Evolutionary conservation across 106 monocot genomes (phyloP).

Genomic region (Platanthera zijinensis): DNA sequence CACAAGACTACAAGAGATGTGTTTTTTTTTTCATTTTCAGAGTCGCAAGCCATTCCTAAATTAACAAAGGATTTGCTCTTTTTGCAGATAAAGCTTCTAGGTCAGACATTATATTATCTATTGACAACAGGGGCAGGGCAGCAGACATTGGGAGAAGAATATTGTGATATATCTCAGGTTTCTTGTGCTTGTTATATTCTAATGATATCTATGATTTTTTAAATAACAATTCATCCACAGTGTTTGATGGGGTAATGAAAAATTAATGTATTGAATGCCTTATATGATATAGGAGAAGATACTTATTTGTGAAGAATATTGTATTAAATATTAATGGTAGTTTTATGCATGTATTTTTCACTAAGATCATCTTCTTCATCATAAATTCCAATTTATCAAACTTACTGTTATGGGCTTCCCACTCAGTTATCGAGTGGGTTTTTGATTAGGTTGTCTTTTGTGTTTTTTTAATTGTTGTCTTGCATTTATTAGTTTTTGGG

Average conservation of each 20-base stretch:
- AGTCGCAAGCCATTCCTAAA: not conserved
- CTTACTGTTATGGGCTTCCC: too few species aligned
- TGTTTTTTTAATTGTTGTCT: too few species aligned
- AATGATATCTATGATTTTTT: not conserved
- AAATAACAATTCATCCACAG: not conserved
- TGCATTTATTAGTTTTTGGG: too few species aligned
- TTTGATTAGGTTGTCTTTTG: too few species aligned
- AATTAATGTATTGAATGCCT: not conserved
- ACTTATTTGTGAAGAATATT: not conserved
- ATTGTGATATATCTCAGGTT: constrained; percentile 92
- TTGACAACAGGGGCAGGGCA: constrained; percentile 92
- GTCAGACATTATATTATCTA: constrained; percentile 84
- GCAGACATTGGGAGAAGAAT: constrained; percentile 96
- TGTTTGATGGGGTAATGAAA: not conserved
- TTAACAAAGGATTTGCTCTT: constrained; percentile 2
- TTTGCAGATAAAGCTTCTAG: constrained; percentile 79
- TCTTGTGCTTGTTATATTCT: constrained; percentile 3
- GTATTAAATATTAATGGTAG: not conserved
- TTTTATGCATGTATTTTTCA: not conserved
- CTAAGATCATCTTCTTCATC: not conserved
- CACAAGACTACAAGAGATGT: not conserved
- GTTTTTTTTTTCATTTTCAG: not conserved
- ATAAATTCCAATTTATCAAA: not conserved
- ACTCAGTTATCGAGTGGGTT: too few species aligned
- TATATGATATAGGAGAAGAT: not conserved